phyloP scores from a whole-genome alignment of 2,329 filamentous ascomycete species.

The Cadophora sp. region DNA sequence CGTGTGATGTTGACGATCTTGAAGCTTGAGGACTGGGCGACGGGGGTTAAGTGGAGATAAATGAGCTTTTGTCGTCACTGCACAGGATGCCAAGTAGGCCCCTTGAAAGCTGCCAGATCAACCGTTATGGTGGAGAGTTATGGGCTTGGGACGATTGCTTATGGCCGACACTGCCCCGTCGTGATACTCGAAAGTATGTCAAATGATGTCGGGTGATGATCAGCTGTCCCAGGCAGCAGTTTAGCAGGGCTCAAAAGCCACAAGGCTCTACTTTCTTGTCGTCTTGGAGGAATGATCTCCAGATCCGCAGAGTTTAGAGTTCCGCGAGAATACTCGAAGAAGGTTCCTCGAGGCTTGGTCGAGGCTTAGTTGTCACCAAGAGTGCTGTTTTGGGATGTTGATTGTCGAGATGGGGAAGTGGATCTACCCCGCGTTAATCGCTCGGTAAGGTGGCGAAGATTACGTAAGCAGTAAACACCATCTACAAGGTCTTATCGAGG shows the following conservation, averaged over 20 bases:
- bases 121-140: not conserved
- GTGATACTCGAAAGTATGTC: conserved; percentile 12
- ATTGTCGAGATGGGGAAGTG: conserved; percentile 9
- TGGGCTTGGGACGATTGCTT: not conserved
- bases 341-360: not conserved
- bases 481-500: too few species aligned
- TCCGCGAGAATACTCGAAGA: not conserved
- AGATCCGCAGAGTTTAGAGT: not conserved
- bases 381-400: not conserved
- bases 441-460: not conserved
- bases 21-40: conserved; percentile 2
- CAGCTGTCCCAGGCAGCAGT: conserved; percentile 8
- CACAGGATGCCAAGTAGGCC: not conserved
- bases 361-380: conserved; percentile 8
- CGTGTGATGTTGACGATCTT: not conserved
- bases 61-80: not conserved
- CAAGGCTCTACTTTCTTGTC: not conserved
- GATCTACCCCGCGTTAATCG: conserved; percentile 1
- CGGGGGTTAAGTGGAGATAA: not conserved
- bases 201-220: conserved; percentile 11
- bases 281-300: not conserved
- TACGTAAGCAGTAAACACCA: too few species aligned
- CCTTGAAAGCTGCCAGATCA: not conserved
- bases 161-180: conserved; percentile 1
- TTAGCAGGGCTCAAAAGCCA: not conserved